Conservation (phyloP, 2,329 filamentous ascomycete species). For the Laburnicola sp. region DNA sequence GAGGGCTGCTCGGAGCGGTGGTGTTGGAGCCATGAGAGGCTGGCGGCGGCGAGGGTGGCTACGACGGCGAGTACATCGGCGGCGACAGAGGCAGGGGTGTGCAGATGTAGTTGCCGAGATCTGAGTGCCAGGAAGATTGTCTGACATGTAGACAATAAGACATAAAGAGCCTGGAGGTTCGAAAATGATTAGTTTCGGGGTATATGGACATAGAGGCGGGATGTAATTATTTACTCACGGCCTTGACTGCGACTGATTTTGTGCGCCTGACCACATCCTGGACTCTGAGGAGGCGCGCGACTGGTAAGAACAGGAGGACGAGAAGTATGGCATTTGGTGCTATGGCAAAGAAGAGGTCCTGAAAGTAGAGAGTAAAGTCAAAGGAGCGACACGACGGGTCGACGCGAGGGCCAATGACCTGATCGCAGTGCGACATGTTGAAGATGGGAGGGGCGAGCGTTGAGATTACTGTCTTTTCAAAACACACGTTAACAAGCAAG, state of each 20-base stretch:
- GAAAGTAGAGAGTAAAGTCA: constrained; percentile 13
- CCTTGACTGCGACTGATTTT: constrained; percentile 10
- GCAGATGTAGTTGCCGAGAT: constrained; percentile 6
- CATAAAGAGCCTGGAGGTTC: constrained; percentile 7
- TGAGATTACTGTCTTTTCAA: neutral
- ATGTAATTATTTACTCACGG: constrained; percentile 5
- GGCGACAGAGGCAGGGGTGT: constrained; percentile 10
- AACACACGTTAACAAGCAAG: neutral
- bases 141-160: constrained; percentile 8
- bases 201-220: neutral
- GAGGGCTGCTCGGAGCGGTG: constrained; percentile 14
- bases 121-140: constrained; percentile 11
- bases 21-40: constrained; percentile 13
- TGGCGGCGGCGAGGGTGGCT: constrained; percentile 6
- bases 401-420: constrained; percentile 10
- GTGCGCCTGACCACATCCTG: constrained; percentile 10
- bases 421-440: constrained; percentile 7
- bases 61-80: constrained; percentile 10
- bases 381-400: constrained; percentile 13
- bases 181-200: constrained; percentile 4
- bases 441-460: neutral
- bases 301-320: constrained; percentile 2
- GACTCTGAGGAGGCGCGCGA: constrained; percentile 3
- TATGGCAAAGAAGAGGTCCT: constrained; percentile 10
- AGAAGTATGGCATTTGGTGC: constrained; percentile 8